Evolutionary conservation across 306 rosid species (phyloP).

Genomic region (Vigna radiata): DNA sequence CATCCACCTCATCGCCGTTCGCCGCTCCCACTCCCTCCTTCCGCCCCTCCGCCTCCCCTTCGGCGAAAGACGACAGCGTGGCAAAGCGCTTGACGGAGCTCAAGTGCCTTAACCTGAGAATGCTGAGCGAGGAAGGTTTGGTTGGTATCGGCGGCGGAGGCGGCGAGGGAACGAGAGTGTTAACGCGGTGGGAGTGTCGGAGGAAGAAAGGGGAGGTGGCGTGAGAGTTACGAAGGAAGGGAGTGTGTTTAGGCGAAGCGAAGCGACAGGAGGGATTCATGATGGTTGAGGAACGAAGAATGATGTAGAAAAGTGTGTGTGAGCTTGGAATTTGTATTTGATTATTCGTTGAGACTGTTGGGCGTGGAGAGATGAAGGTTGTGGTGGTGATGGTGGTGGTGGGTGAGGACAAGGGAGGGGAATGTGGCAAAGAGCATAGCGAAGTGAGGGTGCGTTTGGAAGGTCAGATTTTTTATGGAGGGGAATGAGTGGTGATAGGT

Average conservation of each 20-base stretch:
- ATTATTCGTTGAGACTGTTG: conserved; percentile 65
- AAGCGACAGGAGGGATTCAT: conserved; percentile 72
- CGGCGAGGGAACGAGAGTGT: conserved; percentile 31
- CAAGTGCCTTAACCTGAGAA: conserved; percentile 47
- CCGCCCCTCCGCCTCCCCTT: conserved; percentile 57
- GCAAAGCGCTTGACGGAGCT: conserved; percentile 67
- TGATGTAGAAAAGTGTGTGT: conserved; percentile 1
- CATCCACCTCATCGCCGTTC: conserved; percentile 40
- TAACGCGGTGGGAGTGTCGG: conserved; percentile 26
- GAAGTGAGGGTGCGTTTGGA: conserved; percentile 49
- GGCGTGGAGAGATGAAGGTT: conserved; percentile 59
- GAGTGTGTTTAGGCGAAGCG: conserved; percentile 58
- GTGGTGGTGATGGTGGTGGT: conserved; percentile 25
- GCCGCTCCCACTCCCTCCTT: conserved; percentile 38
- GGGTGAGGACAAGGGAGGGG: conserved; percentile 34
- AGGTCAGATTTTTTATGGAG: conserved; percentile 40
- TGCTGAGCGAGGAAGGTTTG: conserved; percentile 25
- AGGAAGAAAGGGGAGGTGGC: conserved; percentile 33
- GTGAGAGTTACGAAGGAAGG: conserved; percentile 47
- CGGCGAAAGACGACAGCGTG: conserved; percentile 77
- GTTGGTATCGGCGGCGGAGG: conserved; percentile 23
- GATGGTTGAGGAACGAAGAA: neutral
- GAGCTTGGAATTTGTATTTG: conserved; percentile 31
- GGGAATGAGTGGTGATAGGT: conserved; percentile 66
- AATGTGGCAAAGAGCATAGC: conserved; percentile 46